Base-by-base conservation (phyloP, 129 eudicot species). In the Sambucus nigra region DNA sequence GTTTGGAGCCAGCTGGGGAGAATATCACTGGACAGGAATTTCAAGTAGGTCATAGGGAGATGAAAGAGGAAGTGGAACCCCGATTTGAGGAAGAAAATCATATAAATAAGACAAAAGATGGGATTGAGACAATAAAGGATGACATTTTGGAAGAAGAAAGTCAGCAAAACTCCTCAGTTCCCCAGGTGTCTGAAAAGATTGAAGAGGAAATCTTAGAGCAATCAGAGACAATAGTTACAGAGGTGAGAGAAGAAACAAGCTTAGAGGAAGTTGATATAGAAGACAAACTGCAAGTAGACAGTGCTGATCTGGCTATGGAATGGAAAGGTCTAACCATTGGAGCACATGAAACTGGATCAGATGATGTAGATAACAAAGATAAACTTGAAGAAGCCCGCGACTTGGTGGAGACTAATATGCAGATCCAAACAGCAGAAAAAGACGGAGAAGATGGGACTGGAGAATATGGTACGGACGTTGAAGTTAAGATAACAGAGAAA, bases 141-240 rank as follows among this genome's bases (percentile, higher is more conserved):
- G n/a, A n/a, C n/a, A n/a, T n/a, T n/a, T n/a, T n/a, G n/a, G n/a
- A n/a, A n/a, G n/a, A n/a, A n/a, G n/a, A n/a, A n/a, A n/a, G n/a
- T n/a, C n/a, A n/a, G n/a, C n/a, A 6, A 5, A 56, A 26, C 17
- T 38, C 49, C 31, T 20, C 48, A 25, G 16, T 35, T 7, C 18
- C 35, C 5, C 48, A 22, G 17, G 61, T 38, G 8, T 15, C 16
- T 22, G 49, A 35, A 14, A 56, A 56, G 22, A 23, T 32, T 16
- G 29, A 56, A 56, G 48, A 35, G 13, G 41, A 56, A 16, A 39
- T 20, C 28, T 8, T 39, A 25, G 61, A 35, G 19, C 38, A 56
- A n/a, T 31, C 14, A 1, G 31, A 21, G 18, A 5, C 28, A 21
- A 23, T 0, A 10, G 18, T 39, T 21, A 56, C 23, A 39, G 59